These are phyloP conservation scores for Austroboletus novae-zelandiae DNA, from an alignment of 1,284 basidiomycete genomes.

Conservation along the genomic window DNA sequence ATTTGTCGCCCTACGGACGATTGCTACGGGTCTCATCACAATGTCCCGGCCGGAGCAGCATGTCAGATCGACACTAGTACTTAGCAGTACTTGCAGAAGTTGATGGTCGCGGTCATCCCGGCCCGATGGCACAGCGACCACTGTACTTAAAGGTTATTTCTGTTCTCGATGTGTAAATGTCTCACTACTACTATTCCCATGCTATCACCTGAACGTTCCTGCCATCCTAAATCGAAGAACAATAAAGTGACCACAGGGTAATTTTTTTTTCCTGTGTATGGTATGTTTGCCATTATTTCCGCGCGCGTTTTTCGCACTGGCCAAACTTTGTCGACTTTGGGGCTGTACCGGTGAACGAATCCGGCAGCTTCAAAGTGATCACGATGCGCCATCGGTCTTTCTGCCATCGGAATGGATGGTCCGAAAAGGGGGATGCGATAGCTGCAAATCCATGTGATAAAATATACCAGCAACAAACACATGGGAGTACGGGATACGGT, in stretches of 20 bases:
- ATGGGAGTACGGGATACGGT: no score
- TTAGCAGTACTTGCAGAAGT: slow-evolving; percentile 1
- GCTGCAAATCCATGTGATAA: no score
- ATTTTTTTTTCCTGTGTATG: no score
- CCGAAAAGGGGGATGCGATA: no score
- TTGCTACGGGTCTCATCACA: not conserved
- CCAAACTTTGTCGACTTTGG: no score
- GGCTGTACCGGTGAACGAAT: no score
- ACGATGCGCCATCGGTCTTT: no score
- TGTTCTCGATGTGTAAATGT: not conserved
- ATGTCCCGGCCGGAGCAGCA: slow-evolving; percentile 20
- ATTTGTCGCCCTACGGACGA: slow-evolving; percentile 8
- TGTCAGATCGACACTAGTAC: not conserved
- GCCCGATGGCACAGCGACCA: slow-evolving; percentile 2
- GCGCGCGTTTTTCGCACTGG: no score
- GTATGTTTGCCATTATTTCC: no score
- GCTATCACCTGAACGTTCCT: not conserved
- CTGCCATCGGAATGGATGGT: no score
- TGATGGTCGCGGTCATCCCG: not conserved
- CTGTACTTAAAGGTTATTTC: not conserved
- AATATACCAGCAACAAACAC: no score
- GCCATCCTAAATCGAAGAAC: not conserved
- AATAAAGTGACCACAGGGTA: not conserved
- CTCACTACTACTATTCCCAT: not conserved
- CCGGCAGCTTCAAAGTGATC: no score